Evolutionary conservation across 176 grass and related monocot genomes (phyloP).

Genomic region (Stipa capillata): DNA sequence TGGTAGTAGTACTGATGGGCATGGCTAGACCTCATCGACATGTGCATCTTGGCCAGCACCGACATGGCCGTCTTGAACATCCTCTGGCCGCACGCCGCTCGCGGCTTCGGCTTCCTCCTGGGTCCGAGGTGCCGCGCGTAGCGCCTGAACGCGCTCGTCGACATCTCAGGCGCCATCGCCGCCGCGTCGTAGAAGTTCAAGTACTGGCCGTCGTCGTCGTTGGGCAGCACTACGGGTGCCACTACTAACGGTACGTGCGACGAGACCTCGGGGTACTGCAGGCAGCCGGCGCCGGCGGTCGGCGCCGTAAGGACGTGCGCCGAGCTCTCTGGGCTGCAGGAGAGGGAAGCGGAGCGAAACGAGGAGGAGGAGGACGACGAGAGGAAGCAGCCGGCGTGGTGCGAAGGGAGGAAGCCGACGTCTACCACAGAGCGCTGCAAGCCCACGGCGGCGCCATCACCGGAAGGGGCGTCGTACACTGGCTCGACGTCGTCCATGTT

Average conservation of each 20-base stretch:
- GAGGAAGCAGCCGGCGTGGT: neutral
- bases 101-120: neutral
- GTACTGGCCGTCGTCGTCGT: neutral
- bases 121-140: constrained; percentile 41
- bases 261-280: constrained; percentile 26
- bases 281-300: neutral
- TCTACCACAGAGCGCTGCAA: neutral
- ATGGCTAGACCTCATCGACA: neutral
- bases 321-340: constrained; percentile 25
- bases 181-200: neutral
- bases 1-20: constrained; percentile 6
- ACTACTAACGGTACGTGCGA: neutral
- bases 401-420: neutral
- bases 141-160: constrained; percentile 36
- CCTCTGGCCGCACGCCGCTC: constrained; percentile 31
- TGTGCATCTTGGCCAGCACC: constrained; percentile 36
- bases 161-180: no score
- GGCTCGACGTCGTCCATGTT: constrained; percentile 22
- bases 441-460: neutral
- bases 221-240: neutral
- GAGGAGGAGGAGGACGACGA: constrained; percentile 17
- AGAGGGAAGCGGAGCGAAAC: constrained; percentile 27
- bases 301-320: neutral
- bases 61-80: constrained; percentile 65
- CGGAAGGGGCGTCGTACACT: neutral